Evolutionary conservation across 305 asterid species (phyloP).

Genomic region (Plantago coronopus): DNA sequence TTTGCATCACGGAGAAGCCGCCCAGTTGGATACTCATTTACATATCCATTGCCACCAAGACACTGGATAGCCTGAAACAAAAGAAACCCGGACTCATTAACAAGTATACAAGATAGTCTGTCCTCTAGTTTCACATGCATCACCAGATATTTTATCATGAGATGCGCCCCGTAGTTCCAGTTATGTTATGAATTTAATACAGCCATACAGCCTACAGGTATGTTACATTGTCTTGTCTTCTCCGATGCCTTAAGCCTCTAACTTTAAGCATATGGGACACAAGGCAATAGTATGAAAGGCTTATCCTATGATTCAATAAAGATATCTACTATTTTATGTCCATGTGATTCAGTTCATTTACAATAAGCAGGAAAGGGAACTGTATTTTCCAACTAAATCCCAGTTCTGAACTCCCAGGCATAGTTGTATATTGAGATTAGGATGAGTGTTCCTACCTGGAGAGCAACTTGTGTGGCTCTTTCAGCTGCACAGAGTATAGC

Average conservation of each 20-base stretch:
- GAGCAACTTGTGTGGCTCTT: constrained; percentile 98
- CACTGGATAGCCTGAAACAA: constrained; percentile 88
- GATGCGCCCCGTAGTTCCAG: background rate
- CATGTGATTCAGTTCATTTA: background rate
- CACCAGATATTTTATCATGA: background rate
- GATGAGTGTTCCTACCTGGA: constrained; percentile 52
- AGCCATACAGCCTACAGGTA: background rate
- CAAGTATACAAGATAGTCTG: background rate
- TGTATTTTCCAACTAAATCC: too few species aligned
- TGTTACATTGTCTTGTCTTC: background rate
- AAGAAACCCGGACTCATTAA: constrained; percentile 2
- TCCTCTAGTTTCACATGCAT: background rate
- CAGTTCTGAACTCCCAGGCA: background rate
- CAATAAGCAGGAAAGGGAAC: background rate
- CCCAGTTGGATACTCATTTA: constrained; percentile 88
- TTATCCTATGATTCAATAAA: too few species aligned
- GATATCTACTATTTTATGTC: too few species aligned
- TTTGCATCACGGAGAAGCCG: constrained; percentile 92
- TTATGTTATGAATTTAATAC: background rate
- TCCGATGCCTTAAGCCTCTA: too few species aligned
- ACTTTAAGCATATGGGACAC: too few species aligned
- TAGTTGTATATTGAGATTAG: background rate
- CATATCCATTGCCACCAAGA: constrained; percentile 92
- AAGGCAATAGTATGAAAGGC: too few species aligned
- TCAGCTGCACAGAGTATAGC: constrained; percentile 89